A percentile compares a stretch with the other conserved stretches of the same genome.
Conservation (phyloP, 805 yeast species). For the Kodamaea fukazawae region DNA sequence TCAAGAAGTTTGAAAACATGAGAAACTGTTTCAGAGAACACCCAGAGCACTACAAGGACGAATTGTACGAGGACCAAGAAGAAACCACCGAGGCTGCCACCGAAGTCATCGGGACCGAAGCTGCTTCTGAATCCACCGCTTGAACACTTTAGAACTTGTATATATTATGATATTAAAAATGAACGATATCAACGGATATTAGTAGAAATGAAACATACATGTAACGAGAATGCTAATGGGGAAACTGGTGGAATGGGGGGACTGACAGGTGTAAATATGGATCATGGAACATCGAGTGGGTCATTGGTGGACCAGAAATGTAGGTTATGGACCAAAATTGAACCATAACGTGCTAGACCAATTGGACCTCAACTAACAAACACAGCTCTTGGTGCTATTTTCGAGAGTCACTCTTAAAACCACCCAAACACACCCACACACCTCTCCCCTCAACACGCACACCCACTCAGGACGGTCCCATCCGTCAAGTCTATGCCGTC, state of each 20-base stretch:
- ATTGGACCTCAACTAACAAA: too few relatives aligned
- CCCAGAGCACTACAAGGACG: constrained; percentile 93
- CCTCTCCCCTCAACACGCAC: constrained; percentile 19
- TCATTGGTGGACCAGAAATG: too few relatives aligned
- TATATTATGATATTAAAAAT: constrained; percentile 2
- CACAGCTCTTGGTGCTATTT: too few relatives aligned
- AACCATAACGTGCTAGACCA: too few relatives aligned
- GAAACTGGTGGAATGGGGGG: neutral
- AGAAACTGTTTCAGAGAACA: constrained; percentile 89
- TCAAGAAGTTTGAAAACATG: constrained; percentile 86
- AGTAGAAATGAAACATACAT: neutral
- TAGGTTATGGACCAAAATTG: too few relatives aligned
- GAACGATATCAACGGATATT: constrained; percentile 1
- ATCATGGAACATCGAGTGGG: neutral
- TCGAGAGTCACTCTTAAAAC: too few relatives aligned
- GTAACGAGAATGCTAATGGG: neutral
- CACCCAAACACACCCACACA: too few relatives aligned
- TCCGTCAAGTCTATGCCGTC: constrained; percentile 29
- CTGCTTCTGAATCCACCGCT: neutral
- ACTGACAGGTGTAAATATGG: neutral
- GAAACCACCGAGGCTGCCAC: constrained; percentile 4
- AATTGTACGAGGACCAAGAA: constrained; percentile 68
- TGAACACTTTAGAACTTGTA: constrained; percentile 2
- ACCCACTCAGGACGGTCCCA: constrained; percentile 12
- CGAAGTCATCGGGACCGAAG: constrained; percentile 1